A percentile compares a stretch with the other conserved stretches of the same genome.
Conservation (phyloP, 495 filamentous ascomycete genomes). For the Neurospora cerealis region DNA sequence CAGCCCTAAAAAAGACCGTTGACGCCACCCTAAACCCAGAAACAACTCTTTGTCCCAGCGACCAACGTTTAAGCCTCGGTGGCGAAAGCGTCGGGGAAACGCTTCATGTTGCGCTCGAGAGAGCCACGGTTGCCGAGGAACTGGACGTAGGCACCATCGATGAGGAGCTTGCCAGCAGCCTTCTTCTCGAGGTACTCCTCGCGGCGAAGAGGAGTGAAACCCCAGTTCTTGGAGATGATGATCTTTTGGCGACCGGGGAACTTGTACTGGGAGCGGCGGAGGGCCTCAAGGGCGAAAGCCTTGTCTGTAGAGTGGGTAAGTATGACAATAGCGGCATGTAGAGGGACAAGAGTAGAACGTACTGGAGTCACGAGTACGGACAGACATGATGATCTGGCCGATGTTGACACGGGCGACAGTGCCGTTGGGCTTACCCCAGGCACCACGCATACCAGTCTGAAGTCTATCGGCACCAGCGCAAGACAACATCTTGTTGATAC, state of each 20-base stretch:
- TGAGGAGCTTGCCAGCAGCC: conserved; percentile 76
- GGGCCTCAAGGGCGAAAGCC: conserved; percentile 89
- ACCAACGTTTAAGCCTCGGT: conserved; percentile 27
- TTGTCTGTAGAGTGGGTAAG: conserved; percentile 50
- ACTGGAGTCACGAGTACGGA: conserved; percentile 88
- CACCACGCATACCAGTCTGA: conserved; percentile 99
- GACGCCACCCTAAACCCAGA: conserved; percentile 24
- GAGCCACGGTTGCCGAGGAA: conserved; percentile 87
- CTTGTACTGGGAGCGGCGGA: conserved; percentile 99
- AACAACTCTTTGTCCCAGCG: conserved; percentile 24
- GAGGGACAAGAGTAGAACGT: conserved; percentile 24
- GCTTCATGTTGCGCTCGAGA: conserved; percentile 75
- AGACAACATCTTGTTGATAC: conserved; percentile 99
- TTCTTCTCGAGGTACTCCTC: conserved; percentile 94
- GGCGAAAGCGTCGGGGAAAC: conserved; percentile 86
- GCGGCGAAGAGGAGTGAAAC: conserved; percentile 93
- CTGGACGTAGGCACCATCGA: conserved; percentile 98
- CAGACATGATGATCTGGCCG: conserved; percentile 92
- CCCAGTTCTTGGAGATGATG: conserved; percentile 99
- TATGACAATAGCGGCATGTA: not conserved
- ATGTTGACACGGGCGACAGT: conserved; percentile 98
- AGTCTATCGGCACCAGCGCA: conserved; percentile 99
- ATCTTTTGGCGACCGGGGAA: conserved; percentile 99
- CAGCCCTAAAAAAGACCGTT: conserved; percentile 24
- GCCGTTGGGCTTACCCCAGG: conserved; percentile 98